Percentiles rank a stretch among this genome's conserved stretches.
phyloP scores from a whole-genome alignment of 2,329 filamentous ascomycete species.

The Hypoxylon sp. region DNA sequence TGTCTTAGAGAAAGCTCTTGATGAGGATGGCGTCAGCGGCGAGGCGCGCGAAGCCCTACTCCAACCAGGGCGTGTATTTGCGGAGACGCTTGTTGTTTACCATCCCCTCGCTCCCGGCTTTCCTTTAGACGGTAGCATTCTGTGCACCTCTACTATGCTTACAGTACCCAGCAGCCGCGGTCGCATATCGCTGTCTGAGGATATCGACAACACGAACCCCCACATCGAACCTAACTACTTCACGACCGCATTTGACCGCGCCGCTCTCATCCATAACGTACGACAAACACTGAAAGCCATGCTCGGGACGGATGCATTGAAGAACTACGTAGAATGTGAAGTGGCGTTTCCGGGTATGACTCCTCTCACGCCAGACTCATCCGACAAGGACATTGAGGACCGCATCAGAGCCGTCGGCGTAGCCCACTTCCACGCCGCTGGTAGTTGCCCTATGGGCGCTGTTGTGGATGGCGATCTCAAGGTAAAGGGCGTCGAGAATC shows the following conservation, averaged over 20 bases:
- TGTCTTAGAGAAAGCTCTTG: conserved; percentile 12
- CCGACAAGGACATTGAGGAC: conserved; percentile 37
- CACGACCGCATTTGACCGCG: conserved; percentile 27
- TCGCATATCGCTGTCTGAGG: conserved; percentile 31
- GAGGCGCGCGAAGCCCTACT: conserved; percentile 12
- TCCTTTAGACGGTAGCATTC: conserved; percentile 35
- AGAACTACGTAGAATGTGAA: conserved; percentile 36
- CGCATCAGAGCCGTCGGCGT: conserved; percentile 39
- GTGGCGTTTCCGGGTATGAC: conserved; percentile 28
- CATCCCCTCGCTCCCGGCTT: conserved; percentile 25
- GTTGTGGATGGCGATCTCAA: conserved; percentile 37
- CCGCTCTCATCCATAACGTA: conserved; percentile 31
- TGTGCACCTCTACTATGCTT: conserved; percentile 41
- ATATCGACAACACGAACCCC: conserved; percentile 22
- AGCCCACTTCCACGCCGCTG: conserved; percentile 36
- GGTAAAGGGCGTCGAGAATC: conserved; percentile 35
- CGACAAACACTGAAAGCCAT: conserved; percentile 31
- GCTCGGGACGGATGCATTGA: conserved; percentile 25
- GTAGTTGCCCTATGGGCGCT: conserved; percentile 38
- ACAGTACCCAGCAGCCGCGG: conserved; percentile 37
- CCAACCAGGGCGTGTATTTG: conserved; percentile 17
- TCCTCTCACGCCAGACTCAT: conserved; percentile 35
- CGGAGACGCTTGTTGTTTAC: conserved; percentile 15
- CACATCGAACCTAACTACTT: conserved; percentile 34
- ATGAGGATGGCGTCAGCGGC: conserved; percentile 11